phyloP scores from a whole-genome alignment of 2,329 filamentous ascomycete species.

The Hypoxylon sp. region DNA sequence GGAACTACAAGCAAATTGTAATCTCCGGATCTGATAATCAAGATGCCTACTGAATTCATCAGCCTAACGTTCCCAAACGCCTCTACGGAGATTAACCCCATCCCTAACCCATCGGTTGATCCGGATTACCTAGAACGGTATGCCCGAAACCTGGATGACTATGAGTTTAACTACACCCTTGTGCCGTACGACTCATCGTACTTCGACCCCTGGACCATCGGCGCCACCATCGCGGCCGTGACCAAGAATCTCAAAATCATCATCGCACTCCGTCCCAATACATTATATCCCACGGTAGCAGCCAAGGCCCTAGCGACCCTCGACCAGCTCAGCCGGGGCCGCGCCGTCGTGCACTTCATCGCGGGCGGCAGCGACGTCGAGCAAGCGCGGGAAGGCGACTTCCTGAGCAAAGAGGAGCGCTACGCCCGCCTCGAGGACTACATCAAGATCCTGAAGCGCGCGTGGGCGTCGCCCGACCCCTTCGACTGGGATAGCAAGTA shows the following conservation, averaged over 20 bases:
- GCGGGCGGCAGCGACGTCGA: slow-evolving; percentile 73
- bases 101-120: slow-evolving; percentile 67
- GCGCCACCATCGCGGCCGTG: slow-evolving; percentile 68
- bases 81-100: slow-evolving; percentile 69
- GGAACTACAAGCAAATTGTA: slow-evolving; percentile 14
- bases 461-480: slow-evolving; percentile 69
- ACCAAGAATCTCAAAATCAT: slow-evolving; percentile 74
- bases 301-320: slow-evolving; percentile 74
- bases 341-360: slow-evolving; percentile 74
- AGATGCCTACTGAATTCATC: slow-evolving; percentile 70
- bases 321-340: slow-evolving; percentile 70
- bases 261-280: slow-evolving; percentile 74
- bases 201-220: slow-evolving; percentile 71
- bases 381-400: slow-evolving; percentile 73
- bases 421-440: slow-evolving; percentile 73
- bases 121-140: slow-evolving; percentile 70
- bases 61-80: slow-evolving; percentile 70
- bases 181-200: slow-evolving; percentile 70
- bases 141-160: slow-evolving; percentile 70
- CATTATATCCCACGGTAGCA: slow-evolving; percentile 72
- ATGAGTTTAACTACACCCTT: slow-evolving; percentile 73
- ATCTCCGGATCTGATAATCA: slow-evolving; percentile 35
- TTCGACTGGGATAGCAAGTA: slow-evolving; percentile 74
- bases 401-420: slow-evolving; percentile 69
- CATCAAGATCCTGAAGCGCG: slow-evolving; percentile 71